These are phyloP conservation scores for Neoboletus brunneissimus DNA, from an alignment of 768 basidiomycete species.

Conservation along the genomic window DNA sequence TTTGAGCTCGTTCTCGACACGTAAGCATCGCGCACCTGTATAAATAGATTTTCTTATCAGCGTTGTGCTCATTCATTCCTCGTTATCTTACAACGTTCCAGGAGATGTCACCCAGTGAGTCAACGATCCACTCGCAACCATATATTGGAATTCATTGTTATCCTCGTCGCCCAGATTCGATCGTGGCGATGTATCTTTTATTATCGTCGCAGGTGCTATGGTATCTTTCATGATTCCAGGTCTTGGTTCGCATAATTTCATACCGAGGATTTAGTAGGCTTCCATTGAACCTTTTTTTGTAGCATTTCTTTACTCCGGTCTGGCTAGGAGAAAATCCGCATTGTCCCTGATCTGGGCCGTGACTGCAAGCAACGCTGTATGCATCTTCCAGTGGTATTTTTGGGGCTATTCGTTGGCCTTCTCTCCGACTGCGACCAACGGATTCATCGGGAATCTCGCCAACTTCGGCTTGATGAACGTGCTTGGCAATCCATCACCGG, in stretches of 20 bases:
- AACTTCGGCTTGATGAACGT: conserved; percentile 78
- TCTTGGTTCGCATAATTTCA: conserved; percentile 43
- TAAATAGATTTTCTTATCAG: conserved; percentile 4
- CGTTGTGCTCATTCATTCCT: not conserved
- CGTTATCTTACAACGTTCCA: conserved; percentile 9
- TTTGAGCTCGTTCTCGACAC: not conserved
- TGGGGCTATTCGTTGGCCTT: conserved; percentile 87
- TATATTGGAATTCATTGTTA: conserved; percentile 6
- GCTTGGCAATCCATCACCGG: conserved; percentile 68
- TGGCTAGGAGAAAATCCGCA: conserved; percentile 67
- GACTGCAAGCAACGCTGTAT: conserved; percentile 67
- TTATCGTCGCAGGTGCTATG: conserved; percentile 64
- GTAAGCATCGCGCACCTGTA: conserved; percentile 10
- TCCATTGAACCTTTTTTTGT: conserved; percentile 2
- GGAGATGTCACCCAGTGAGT: conserved; percentile 31
- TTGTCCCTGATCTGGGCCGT: conserved; percentile 76
- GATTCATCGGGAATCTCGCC: conserved; percentile 75
- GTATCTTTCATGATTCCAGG: conserved; percentile 79
- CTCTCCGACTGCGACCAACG: conserved; percentile 69
- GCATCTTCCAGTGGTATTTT: conserved; percentile 79
- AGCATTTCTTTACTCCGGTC: conserved; percentile 75
- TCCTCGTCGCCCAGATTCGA: conserved; percentile 48
- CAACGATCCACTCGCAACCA: not conserved
- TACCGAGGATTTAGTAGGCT: not conserved
- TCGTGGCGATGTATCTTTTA: conserved; percentile 69